Base-by-base conservation (phyloP, 139 green algal species). In the Nannochloris sp. region DNA sequence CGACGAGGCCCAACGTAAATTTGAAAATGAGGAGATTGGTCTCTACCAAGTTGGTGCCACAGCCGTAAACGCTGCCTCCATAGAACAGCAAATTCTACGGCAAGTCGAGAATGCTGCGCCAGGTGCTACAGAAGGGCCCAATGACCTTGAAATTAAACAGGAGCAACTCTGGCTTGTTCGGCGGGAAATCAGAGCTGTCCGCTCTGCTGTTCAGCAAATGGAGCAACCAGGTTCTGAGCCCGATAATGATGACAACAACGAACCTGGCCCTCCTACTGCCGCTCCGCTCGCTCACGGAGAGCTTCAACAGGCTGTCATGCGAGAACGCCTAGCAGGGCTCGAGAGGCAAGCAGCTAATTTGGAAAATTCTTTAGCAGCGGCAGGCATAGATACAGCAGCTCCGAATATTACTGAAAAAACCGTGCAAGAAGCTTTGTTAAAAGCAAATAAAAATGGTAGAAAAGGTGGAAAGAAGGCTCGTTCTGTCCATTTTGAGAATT, bases 301-400 rank as follows among this genome's bases (percentile, higher is more conserved):
- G 6, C 60, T 84, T 27, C 74, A 80, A 59, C 51, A 61, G 36
- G 74, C 71, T 23, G 70, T 72, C 10, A 66, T 78, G 42, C n/a
- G 27, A 12, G 60, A 83, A 63, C 63, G 77, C 9, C 65, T 79
- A 42, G 60, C 46, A 9, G 71, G 62, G 4, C 53, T 82, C 47
- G 35, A 68, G 35, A 57, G 57, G 12, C 32, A 64, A 36, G 25
- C 38, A 42, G 19, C n/a, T 55, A 25, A 74, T 60, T 45, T 76
- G 31, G 56, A 76, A 44, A 30, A 39, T 29, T 23, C 56, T 38
- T 24, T 62, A 42, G 27, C 27, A 4, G 9, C 34, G 24, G 14
- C 64, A 19, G 60, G 54, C 1, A 37, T 47, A 30, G 14, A 3
- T 32, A 14, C 24, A 24, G 1, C 30, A 3, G 44, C 31, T 25